A percentile compares a stretch with the other conserved stretches of the same genome.
phyloP scores from a whole-genome alignment of 495 filamentous ascomycete species.

The Staphylotrichum longicolle region DNA sequence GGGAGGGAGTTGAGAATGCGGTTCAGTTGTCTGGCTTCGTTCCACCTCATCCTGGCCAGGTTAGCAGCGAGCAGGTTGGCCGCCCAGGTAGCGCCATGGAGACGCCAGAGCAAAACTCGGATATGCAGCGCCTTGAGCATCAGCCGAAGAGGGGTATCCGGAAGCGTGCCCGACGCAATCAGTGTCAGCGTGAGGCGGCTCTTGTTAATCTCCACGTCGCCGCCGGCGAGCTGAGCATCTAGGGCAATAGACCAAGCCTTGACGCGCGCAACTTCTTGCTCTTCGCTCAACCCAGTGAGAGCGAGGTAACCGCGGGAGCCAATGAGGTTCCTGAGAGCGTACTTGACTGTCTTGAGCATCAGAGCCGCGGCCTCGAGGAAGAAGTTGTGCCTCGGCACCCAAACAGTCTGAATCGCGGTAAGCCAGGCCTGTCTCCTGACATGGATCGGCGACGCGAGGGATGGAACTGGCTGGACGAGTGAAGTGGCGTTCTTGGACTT shows the following conservation, averaged over 20 bases:
- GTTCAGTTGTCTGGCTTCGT: slow-evolving; percentile 67
- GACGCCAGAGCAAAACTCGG: slow-evolving; percentile 79
- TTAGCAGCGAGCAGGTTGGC: slow-evolving; percentile 55
- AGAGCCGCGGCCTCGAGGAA: slow-evolving; percentile 81
- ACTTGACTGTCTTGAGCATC: slow-evolving; percentile 72
- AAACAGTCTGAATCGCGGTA: slow-evolving; percentile 90
- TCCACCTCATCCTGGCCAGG: slow-evolving; percentile 75
- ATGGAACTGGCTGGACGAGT: slow-evolving; percentile 56
- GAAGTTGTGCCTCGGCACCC: slow-evolving; percentile 86
- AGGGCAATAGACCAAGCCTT: slow-evolving; percentile 95
- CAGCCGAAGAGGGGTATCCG: slow-evolving; percentile 75
- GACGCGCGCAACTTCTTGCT: slow-evolving; percentile 80
- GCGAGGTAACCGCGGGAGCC: slow-evolving; percentile 72
- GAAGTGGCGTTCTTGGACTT: slow-evolving; percentile 35
- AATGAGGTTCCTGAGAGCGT: slow-evolving; percentile 73
- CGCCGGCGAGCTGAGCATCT: slow-evolving; percentile 92
- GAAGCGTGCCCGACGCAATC: slow-evolving; percentile 83
- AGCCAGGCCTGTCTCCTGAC: slow-evolving; percentile 89
- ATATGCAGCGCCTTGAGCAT: slow-evolving; percentile 94
- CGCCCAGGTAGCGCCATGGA: slow-evolving; percentile 39
- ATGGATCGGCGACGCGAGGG: slow-evolving; percentile 76
- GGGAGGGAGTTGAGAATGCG: slow-evolving; percentile 52
- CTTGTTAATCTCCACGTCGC: slow-evolving; percentile 85
- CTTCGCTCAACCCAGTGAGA: slow-evolving; percentile 75
- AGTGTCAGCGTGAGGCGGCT: slow-evolving; percentile 83